Evolutionary conservation across 148 eudicot species (phyloP), one percentile per base, ranked within the genome.

Genomic region (Chenopodium quinoa): DNA sequence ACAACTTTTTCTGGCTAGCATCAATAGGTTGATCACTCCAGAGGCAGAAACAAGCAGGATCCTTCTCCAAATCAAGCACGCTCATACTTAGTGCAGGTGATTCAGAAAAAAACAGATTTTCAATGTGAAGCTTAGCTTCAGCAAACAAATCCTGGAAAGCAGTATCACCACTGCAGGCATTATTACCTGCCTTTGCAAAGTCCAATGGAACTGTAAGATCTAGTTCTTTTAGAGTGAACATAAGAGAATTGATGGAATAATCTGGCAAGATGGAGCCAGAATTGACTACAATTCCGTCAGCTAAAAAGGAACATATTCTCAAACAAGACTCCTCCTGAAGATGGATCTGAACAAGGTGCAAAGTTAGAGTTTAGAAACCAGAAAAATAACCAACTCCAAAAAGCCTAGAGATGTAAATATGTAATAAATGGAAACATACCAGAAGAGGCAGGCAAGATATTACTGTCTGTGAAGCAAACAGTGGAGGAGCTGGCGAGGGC

Each of bases 271-370:
- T 83, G 83, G 88, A 82, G 80, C 91, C 91, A 80, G 90, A 82
- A 85, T 84, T 86, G 34, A 87, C 91, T 52, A 90, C 91, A 85
- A 91, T 85, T 70, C 99, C 99, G 81, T 96, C 99, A 84, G 94
- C 95, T 86, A 96, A 84, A 81, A 96, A 91, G 71, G 99, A 96
- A 78, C 90, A 86, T 89, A 96, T 91, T 83, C 96, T 96, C 85
- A 96, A 80, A 85, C 97, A 96, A 64, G 99, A 96, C 77, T 93
- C 98, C 84, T 96, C 99, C 87, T 93, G 97, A 88, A 96, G 98
- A 87, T 91, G 89, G 85, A 95, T 83, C 98, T 95, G 94, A 34
- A 73, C 85, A 82, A 68, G 46, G 12, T 48, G 74, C 17, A 47
- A 34, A 54, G 52, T 4, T 60, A 74, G 6, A 74, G 13, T 37